Evolutionary conservation across 805 yeast species (phyloP), one percentile per base, ranked within the genome.

Genomic region (Starmerella khaoyaiensis): DNA sequence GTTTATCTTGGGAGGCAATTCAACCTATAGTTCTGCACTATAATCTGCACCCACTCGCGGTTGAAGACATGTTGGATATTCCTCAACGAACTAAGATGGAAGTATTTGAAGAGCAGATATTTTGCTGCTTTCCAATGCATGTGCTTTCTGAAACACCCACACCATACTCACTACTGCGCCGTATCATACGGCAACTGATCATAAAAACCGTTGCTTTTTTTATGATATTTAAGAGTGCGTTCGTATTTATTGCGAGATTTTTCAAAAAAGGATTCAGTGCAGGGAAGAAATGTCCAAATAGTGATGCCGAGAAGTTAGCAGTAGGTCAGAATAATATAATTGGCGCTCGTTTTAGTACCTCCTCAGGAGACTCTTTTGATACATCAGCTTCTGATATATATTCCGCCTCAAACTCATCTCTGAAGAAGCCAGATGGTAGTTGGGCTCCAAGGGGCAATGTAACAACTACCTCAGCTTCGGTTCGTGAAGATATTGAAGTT

Each of bases 21-120:
- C 59, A 68, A 7, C 53, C 63, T 0, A 58, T 73, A 28, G 65
- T 69, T 1, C 54, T 61, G 28, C 53, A 56, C 33, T 72, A 63
- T 49, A 52, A 60, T 15, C 53, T 73, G 16, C 79, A 73, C 50
- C 63, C 73, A 18, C 56, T 73, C 31, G 71, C 77, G 0, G 58
- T 73, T 31, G 79, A 73, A 50, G 78, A 73, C 49, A 65, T 73
- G 72, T 67, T 73, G 31, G 78, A 73, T 52, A 63, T 71, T 20
- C 77, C 78, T 4, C 76, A 71, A 40, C 56, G 79, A 20, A 71
- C 78, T 0, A 73, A 73, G 45, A 61, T 64, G 29, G 78, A 73
- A 45, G 55, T 64, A n/a, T 73, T 69, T 42, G 62, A 67, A 3
- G 57, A 55, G 22, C 74, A 68, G 44, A 42, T 68, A n/a, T 72